phyloP scores from a whole-genome alignment of 2,329 filamentous ascomycete genomes.

The Claviceps arundinis region DNA sequence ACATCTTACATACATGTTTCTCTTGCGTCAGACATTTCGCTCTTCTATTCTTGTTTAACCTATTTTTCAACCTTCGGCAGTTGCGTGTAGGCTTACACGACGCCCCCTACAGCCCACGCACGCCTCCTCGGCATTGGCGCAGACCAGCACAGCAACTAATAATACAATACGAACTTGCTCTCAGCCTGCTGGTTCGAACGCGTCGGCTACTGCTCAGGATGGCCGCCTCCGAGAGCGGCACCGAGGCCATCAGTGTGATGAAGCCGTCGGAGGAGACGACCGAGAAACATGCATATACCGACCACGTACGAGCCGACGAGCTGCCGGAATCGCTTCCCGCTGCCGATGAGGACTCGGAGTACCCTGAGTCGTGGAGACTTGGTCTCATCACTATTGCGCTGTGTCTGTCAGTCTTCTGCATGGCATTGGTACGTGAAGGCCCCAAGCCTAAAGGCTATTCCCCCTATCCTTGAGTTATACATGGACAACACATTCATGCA shows the following conservation, averaged over 20 bases:
- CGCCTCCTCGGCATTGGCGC: too few species aligned
- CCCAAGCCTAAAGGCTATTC: background rate
- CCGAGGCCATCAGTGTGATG: background rate
- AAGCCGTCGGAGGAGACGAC: background rate
- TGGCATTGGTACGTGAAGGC: constrained; percentile 4
- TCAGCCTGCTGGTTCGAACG: background rate
- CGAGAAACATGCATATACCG: background rate
- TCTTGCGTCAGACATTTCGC: too few species aligned
- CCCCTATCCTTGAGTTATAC: background rate
- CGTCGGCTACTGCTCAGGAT: background rate
- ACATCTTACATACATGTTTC: too few species aligned
- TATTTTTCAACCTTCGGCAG: too few species aligned
- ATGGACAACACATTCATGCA: too few species aligned
- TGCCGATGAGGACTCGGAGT: background rate
- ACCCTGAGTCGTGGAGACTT: constrained; percentile 5
- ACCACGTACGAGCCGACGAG: background rate
- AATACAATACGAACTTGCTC: too few species aligned
- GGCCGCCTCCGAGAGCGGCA: constrained; percentile 1
- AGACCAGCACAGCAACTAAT: too few species aligned
- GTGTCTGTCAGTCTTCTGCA: constrained; percentile 6
- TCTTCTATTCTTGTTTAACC: too few species aligned
- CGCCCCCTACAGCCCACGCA: too few species aligned
- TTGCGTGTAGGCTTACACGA: too few species aligned
- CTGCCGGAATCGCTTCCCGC: background rate
- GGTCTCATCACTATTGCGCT: constrained; percentile 6